phyloP scores from a whole-genome alignment of 2,329 filamentous ascomycete genomes.

The Amauroascus niger region DNA sequence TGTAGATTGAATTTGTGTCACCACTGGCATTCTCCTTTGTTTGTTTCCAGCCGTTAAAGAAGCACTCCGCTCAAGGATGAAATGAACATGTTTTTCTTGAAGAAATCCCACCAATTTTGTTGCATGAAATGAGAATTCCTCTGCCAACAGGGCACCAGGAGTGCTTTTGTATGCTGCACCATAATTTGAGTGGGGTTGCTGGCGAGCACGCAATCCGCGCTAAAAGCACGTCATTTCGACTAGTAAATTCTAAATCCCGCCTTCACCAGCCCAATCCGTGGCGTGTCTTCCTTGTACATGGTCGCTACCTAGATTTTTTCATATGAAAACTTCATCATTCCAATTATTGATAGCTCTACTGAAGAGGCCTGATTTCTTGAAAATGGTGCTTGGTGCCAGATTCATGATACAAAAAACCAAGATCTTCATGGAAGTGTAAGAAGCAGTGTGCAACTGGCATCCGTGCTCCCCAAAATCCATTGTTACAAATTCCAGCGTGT shows the following conservation, averaged over 20 bases:
- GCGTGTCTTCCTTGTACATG: background rate
- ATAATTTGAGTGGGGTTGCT: background rate
- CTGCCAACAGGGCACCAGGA: background rate
- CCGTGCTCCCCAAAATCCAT: too few relatives aligned
- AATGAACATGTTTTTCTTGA: background rate
- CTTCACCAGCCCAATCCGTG: background rate
- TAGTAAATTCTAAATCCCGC: slow-evolving; percentile 3
- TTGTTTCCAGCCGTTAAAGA: background rate
- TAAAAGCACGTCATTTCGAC: slow-evolving; percentile 11
- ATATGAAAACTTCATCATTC: background rate
- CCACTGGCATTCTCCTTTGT: background rate
- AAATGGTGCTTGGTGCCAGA: too few relatives aligned
- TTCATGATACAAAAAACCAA: too few relatives aligned
- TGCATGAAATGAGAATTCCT: background rate
- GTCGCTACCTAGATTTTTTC: background rate
- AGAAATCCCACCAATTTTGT: background rate
- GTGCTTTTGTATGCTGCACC: slow-evolving; percentile 3
- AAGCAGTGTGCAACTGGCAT: too few relatives aligned
- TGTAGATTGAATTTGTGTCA: background rate
- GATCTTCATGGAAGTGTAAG: too few relatives aligned
- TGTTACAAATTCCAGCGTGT: too few relatives aligned
- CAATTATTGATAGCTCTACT: too few relatives aligned
- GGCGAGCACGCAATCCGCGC: slow-evolving; percentile 11
- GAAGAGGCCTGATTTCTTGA: too few relatives aligned
- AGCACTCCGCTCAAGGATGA: slow-evolving; percentile 5